Base-by-base conservation (phyloP, 768 basidiomycete genomes). In the Lentinula guzmanii region DNA sequence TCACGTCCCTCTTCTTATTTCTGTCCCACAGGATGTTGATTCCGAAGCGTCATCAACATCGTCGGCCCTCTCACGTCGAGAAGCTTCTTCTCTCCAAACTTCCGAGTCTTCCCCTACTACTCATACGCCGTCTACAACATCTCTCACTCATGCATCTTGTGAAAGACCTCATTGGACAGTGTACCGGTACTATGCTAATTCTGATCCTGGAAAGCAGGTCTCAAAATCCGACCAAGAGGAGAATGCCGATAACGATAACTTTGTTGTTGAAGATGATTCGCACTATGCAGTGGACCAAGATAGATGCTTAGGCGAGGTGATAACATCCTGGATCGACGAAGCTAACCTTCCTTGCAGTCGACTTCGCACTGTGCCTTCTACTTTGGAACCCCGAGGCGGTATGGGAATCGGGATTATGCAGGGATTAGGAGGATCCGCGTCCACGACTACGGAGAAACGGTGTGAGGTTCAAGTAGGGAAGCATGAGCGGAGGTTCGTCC, bases 111-210 rank as follows among this genome's bases (percentile, higher is more conserved):
- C 41, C 5, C 9, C 53, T 0, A 43, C n/a, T 16, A 39, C 41
- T 1, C 18, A 24, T 31, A 56, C 24, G 4, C 55, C 41, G 4
- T 18, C 39, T 28, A 11, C 16, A 11, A 6, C 21, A 55, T n/a
- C 35, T 39, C 35, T 24, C 15, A 45, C 39, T 33, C 48, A 59
- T 34, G 37, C 58, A 21, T 21, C 72, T 13, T 87, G 85, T 65
- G 81, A 76, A 6, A 73, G 75, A 35, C 78, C 81, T 7, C 71
- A 70, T 4, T 85, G 81, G 82, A 63, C 76, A 24, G 83, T 83
- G 8, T 86, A 79, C 65, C 72, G 73, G 58, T 85, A 82, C 68
- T 83, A 56, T 33, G 5, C 21, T 11, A 15, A 77, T 66, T 72
- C 77, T n/a, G 68, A 67, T 13, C 58, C 55, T 10, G 60, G 61